Conservation (phyloP, 1,284 basidiomycete species). For the Microbotryum scabiosae region DNA sequence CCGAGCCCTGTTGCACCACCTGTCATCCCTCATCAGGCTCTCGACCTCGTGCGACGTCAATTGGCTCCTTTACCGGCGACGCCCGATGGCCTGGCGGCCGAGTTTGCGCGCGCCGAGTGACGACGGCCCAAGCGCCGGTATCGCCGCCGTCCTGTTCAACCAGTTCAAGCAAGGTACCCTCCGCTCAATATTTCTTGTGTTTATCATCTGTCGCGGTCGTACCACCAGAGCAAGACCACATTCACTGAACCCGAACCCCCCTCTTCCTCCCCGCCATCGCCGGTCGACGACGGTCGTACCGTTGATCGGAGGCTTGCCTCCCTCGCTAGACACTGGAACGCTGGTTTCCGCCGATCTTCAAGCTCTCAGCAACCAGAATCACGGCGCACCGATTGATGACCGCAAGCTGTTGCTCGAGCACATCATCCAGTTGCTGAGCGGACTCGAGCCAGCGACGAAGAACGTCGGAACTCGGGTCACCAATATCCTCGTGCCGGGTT, state of each 20-base stretch:
- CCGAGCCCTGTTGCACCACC: too few relatives aligned
- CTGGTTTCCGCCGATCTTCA: background rate
- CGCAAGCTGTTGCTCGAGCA: conserved; percentile 25
- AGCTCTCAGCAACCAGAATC: background rate
- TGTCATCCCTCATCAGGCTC: too few relatives aligned
- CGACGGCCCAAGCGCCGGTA: background rate
- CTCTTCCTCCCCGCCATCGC: background rate
- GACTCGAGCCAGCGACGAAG: background rate
- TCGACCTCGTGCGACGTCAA: too few relatives aligned
- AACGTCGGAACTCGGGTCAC: background rate
- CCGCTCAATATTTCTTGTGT: conserved; percentile 1
- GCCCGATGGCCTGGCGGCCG: too few relatives aligned
- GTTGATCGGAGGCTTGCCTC: background rate
- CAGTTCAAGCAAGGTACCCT: conserved; percentile 8
- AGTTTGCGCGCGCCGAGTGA: too few relatives aligned
- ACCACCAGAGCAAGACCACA: too few relatives aligned
- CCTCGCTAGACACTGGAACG: conserved; percentile 7
- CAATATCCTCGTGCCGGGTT: conserved; percentile 7
- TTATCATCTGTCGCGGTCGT: background rate
- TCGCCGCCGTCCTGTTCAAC: conserved; percentile 1
- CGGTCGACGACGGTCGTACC: too few relatives aligned
- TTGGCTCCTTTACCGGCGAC: too few relatives aligned
- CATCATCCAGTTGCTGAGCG: conserved; percentile 4
- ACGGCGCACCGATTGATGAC: conserved; percentile 21
- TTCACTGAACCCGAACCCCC: background rate